A percentile compares a stretch with the other conserved stretches of the same genome.
phyloP scores from a whole-genome alignment of 2,329 filamentous ascomycete genomes.

The Clarireedia sp. region DNA sequence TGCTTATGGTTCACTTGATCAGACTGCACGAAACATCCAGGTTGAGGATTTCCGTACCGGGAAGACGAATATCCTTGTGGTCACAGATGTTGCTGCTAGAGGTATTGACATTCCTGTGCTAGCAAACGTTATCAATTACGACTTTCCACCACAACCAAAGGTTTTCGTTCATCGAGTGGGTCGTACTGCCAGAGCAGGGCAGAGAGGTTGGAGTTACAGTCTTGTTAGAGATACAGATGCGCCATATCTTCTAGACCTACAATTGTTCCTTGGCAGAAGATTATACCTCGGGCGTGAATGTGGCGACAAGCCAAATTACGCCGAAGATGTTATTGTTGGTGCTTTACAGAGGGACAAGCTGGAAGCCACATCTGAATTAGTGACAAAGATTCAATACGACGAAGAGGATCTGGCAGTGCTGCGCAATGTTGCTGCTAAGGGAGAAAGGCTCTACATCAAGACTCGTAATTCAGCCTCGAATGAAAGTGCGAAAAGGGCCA shows the following conservation, averaged over 20 bases:
- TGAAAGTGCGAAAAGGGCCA: slow-evolving; percentile 82
- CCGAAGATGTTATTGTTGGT: slow-evolving; percentile 78
- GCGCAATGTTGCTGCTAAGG: slow-evolving; percentile 69
- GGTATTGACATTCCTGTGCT: slow-evolving; percentile 96
- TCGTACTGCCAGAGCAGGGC: slow-evolving; percentile 87
- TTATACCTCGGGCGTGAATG: slow-evolving; percentile 65
- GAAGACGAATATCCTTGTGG: slow-evolving; percentile 81
- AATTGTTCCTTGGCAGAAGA: slow-evolving; percentile 84
- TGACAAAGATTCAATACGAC: slow-evolving; percentile 69
- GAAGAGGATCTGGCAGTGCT: slow-evolving; percentile 65
- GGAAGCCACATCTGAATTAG: slow-evolving; percentile 72
- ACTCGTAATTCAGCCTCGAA: slow-evolving; percentile 84
- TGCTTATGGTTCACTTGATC: slow-evolving; percentile 89
- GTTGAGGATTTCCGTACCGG: slow-evolving; percentile 84
- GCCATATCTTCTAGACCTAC: slow-evolving; percentile 86
- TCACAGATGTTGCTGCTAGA: slow-evolving; percentile 92
- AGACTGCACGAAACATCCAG: slow-evolving; percentile 85
- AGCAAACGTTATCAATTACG: slow-evolving; percentile 97
- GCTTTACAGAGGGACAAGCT: slow-evolving; percentile 64
- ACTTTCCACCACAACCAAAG: slow-evolving; percentile 94
- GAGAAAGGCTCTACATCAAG: slow-evolving; percentile 85
- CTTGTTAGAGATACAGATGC: slow-evolving; percentile 80
- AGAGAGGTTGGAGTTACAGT: slow-evolving; percentile 91
- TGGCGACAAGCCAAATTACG: slow-evolving; percentile 57
- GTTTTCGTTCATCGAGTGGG: slow-evolving; percentile 95